Evolutionary conservation across 2,329 filamentous ascomycete species (phyloP), one percentile per base, ranked within the genome.

Genomic region (Cadophora malorum): DNA sequence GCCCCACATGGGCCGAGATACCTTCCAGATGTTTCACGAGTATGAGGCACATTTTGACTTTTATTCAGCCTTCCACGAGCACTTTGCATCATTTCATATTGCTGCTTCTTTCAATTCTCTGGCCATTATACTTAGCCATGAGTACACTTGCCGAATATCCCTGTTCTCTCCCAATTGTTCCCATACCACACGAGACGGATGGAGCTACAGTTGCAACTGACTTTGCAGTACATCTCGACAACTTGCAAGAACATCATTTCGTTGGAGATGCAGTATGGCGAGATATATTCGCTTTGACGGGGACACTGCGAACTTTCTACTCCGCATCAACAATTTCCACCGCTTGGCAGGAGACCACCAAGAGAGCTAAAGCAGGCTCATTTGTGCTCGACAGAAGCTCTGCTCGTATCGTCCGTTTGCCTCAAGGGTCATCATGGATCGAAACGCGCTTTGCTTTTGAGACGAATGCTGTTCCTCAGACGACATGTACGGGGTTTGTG

Each of bases 241-340:
- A 59, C 47, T 50, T 70, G 0, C 23, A 53, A 31, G 28, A n/a
- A 6, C 12, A 53, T 1, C 3, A 61, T 38, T 66, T 70, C 60
- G 56, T 38, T 28, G 3, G 61, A 50, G 60, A 66, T 63, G 69
- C 64, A 2, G 53, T 69, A 21, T 72, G 69, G 71, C 56, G 67
- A 49, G 71, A 71, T 14, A 41, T 53, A 25, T 72, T 66, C 35
- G 71, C 71, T 10, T 25, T 72, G 10, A 70, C 67, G 1, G 69
- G 67, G 2, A 67, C 67, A 21, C n/a, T 70, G 4, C 65, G 69
- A 53, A 69, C 69, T 1, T 72, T 71, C 59, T 72, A 71, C 52
- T 25, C 25, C 16, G 5, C 64, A 21, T 35, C 55, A 2, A 28
- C 64, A 0, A 65, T 72, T 21, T 45, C 50, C 1, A 61, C 55